These are phyloP conservation scores for Mortierella sp. DNA, from an alignment of 371 early-diverging fungal species.

Conservation along the genomic window DNA sequence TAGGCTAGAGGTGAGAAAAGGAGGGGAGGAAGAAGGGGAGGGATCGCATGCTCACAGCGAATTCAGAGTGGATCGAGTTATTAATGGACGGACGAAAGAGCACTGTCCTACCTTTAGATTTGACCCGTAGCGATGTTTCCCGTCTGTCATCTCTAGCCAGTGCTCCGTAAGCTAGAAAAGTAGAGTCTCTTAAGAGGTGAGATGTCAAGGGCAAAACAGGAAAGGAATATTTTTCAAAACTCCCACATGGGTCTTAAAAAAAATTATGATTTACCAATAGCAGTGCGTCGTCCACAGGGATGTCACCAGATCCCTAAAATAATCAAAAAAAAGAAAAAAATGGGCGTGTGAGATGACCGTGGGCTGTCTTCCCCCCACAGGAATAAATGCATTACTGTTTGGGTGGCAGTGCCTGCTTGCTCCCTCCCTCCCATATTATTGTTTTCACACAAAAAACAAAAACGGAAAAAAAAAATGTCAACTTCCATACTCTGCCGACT, in stretches of 20 bases:
- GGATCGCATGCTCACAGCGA: not conserved
- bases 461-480: too few species aligned
- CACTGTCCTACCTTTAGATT: slow-evolving; percentile 50
- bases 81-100: not conserved
- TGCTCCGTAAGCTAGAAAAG: slow-evolving; percentile 52
- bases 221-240: not conserved
- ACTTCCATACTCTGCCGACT: slow-evolving; percentile 39
- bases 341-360: too few species aligned
- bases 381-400: too few species aligned
- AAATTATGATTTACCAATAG: slow-evolving; percentile 23
- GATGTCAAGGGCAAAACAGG: not conserved
- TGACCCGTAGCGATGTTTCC: slow-evolving; percentile 54
- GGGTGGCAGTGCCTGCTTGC: too few species aligned
- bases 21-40: not conserved
- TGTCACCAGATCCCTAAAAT: slow-evolving; percentile 28
- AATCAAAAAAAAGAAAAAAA: not conserved
- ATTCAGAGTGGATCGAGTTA: not conserved
- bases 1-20: too few species aligned
- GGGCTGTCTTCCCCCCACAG: too few species aligned
- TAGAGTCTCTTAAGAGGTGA: slow-evolving; percentile 4
- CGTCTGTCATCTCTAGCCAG: slow-evolving; percentile 55
- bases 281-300: slow-evolving; percentile 36
- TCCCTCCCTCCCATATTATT: too few species aligned
- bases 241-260: not conserved
- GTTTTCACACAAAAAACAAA: too few species aligned